Conservation (phyloP, 352 stramenopile species). For the Globisporangium cystogenes region DNA sequence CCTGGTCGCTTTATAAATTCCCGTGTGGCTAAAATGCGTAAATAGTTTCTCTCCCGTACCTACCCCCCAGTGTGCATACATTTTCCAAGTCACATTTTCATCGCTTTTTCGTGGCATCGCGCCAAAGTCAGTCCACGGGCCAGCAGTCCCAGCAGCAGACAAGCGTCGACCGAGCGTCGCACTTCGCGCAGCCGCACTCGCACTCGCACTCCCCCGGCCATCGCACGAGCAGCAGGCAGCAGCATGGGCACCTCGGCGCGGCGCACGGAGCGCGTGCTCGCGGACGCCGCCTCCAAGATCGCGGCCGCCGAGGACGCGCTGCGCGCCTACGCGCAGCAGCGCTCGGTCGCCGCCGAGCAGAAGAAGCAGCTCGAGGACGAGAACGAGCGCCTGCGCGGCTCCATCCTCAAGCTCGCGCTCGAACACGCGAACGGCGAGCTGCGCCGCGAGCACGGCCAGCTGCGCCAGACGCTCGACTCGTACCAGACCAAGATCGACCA, state of each 20-base stretch:
- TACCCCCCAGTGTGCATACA: too few species aligned
- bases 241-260: slow-evolving; percentile 43
- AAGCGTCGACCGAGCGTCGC: too few species aligned
- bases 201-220: too few species aligned
- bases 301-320: slow-evolving; percentile 61
- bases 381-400: slow-evolving; percentile 72
- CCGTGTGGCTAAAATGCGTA: too few species aligned
- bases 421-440: slow-evolving; percentile 76
- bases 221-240: not conserved
- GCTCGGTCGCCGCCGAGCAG: slow-evolving; percentile 43
- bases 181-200: too few species aligned
- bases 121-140: too few species aligned
- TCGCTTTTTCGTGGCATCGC: too few species aligned
- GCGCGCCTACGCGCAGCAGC: slow-evolving; percentile 48
- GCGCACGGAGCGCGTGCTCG: slow-evolving; percentile 57
- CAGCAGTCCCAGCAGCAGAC: too few species aligned
- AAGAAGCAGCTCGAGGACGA: slow-evolving; percentile 77
- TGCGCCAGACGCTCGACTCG: slow-evolving; percentile 81
- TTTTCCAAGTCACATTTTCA: too few species aligned
- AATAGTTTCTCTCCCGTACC: too few species aligned
- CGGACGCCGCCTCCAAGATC: slow-evolving; percentile 69
- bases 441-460: slow-evolving; percentile 73
- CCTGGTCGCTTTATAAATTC: too few species aligned
- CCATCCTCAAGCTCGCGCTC: slow-evolving; percentile 72
- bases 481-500: slow-evolving; percentile 88